These are phyloP conservation scores for Nothomitra cinnamomea DNA, from an alignment of 2,329 filamentous ascomycete genomes.

Conservation along the genomic window DNA sequence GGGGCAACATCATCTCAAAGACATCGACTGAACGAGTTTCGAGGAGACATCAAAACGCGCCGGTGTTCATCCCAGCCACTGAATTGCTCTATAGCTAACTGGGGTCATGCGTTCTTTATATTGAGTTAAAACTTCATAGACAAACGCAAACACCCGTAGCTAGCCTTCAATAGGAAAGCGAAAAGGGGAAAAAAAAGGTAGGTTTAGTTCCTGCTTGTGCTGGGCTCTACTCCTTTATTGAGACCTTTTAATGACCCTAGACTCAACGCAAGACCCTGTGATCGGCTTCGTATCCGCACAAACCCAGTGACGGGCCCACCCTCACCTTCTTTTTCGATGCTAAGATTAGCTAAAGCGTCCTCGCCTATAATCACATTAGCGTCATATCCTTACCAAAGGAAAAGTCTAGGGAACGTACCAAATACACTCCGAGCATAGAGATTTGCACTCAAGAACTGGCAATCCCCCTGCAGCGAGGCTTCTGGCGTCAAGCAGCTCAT, in stretches of 20 bases:
- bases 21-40: too few relatives aligned
- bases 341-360: conserved; percentile 93
- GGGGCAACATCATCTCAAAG: too few relatives aligned
- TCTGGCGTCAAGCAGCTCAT: conserved; percentile 97
- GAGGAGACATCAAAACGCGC: too few relatives aligned
- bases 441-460: conserved; percentile 94
- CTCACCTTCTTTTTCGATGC: conserved; percentile 93
- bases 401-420: conserved; percentile 48
- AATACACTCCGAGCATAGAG: conserved; percentile 94
- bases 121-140: too few relatives aligned
- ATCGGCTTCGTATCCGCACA: conserved; percentile 92
- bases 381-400: not conserved
- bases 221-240: conserved; percentile 40
- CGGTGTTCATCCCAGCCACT: too few relatives aligned
- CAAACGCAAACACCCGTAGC: not conserved
- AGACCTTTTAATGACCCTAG: conserved; percentile 87
- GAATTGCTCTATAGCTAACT: too few relatives aligned
- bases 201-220: not conserved
- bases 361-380: conserved; percentile 46
- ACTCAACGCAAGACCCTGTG: conserved; percentile 85
- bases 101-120: too few relatives aligned
- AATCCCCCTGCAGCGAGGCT: conserved; percentile 90
- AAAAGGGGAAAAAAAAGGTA: not conserved
- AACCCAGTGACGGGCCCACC: conserved; percentile 93
- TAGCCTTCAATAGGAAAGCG: not conserved